A percentile compares a stretch with the other conserved stretches of the same genome.
phyloP scores from a whole-genome alignment of 495 filamentous ascomycete species.

The Saxophila tyrrhenica region DNA sequence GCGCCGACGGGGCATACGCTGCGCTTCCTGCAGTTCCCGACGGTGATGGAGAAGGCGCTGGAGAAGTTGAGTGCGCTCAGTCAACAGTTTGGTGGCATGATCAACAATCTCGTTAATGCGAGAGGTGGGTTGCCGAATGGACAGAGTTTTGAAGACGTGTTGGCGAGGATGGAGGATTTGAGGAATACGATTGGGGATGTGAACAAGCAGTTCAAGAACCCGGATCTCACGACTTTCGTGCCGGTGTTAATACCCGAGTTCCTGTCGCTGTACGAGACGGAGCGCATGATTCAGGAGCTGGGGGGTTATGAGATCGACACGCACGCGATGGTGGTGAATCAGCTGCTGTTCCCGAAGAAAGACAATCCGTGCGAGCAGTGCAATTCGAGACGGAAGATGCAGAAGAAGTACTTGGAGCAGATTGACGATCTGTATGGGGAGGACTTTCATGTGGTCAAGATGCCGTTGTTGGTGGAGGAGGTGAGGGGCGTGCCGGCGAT shows the following conservation, averaged over 20 bases:
- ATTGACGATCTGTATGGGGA: slow-evolving; percentile 98
- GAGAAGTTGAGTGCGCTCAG: slow-evolving; percentile 93
- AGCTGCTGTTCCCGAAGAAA: slow-evolving; percentile 84
- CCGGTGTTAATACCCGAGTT: slow-evolving; percentile 99
- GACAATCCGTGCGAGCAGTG: slow-evolving; percentile 88
- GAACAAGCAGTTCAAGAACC: slow-evolving; percentile 94
- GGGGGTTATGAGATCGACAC: slow-evolving; percentile 90
- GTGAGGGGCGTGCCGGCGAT: slow-evolving; percentile 89
- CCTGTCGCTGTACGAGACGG: slow-evolving; percentile 92
- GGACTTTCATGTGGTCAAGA: slow-evolving; percentile 90
- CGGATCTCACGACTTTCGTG: slow-evolving; percentile 92
- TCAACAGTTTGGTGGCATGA: slow-evolving; percentile 86
- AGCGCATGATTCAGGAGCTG: slow-evolving; percentile 98
- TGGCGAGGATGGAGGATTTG: slow-evolving; percentile 86
- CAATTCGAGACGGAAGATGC: slow-evolving; percentile 90
- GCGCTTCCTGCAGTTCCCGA: slow-evolving; percentile 97
- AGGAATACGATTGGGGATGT: slow-evolving; percentile 90
- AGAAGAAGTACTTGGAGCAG: slow-evolving; percentile 98
- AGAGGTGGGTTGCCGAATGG: slow-evolving; percentile 80
- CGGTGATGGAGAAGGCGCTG: slow-evolving; percentile 94
- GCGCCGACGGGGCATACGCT: slow-evolving; percentile 98
- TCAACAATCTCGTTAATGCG: slow-evolving; percentile 80
- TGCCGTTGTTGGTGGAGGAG: slow-evolving; percentile 91
- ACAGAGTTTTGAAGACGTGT: slow-evolving; percentile 78
- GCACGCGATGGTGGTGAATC: slow-evolving; percentile 95